phyloP scores from a whole-genome alignment of 257 asterid species.

The Vinca minor region DNA sequence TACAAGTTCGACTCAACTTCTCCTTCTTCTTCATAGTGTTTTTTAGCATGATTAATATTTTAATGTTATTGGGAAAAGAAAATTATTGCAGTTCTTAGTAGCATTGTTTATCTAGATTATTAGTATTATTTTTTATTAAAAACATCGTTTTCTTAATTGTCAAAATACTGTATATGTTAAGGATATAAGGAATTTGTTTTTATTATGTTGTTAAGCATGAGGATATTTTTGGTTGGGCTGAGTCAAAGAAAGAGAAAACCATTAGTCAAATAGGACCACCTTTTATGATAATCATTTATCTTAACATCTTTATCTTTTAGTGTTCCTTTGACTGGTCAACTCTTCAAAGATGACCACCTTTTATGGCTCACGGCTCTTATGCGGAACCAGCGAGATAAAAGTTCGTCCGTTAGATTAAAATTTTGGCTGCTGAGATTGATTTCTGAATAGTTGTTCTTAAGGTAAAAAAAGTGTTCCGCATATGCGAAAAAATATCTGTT shows the following conservation, averaged over 20 bases:
- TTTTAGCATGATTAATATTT: not conserved
- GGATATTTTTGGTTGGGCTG: no score
- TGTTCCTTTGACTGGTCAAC: constrained; percentile 63
- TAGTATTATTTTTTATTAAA: not conserved
- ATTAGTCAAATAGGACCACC: constrained; percentile 36
- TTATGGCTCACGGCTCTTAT: no score
- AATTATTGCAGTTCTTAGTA: not conserved
- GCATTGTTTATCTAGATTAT: not conserved
- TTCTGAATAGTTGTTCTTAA: no score
- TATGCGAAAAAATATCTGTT: no score
- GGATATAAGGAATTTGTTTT: not conserved
- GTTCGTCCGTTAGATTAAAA: no score
- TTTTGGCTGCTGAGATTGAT: no score
- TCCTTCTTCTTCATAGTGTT: not conserved
- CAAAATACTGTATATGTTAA: not conserved
- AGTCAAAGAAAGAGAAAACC: constrained; percentile 33
- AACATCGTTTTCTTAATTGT: not conserved
- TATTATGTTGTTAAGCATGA: not conserved
- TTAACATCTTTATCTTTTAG: constrained; percentile 19
- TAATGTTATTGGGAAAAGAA: no score
- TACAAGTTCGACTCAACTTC: constrained; percentile 54
- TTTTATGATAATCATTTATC: constrained; percentile 40
- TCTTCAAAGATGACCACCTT: constrained; percentile 18
- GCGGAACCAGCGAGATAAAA: no score
- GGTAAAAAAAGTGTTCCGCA: no score